Evolutionary conservation across 306 rosid species (phyloP), one percentile per base, ranked within the genome.

Genomic region (Trichosanthes cucumerina): DNA sequence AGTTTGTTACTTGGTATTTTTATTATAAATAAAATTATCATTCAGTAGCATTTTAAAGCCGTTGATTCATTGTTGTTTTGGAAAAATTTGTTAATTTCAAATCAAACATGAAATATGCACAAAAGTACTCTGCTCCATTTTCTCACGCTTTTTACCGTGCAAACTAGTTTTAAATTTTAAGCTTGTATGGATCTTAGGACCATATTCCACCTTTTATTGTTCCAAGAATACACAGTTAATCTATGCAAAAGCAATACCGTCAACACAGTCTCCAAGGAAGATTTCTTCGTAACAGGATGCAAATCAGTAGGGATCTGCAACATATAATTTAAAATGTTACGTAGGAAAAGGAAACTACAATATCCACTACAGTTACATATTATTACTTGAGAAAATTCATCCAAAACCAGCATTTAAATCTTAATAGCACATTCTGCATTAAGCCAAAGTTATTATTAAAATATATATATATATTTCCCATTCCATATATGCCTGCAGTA

Each of bases 181-280:
- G 43, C 28, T 71, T 24, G 33, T 46, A 47, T 47, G 33, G 19
- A 73, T 44, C 56, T 23, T 44, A 70, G 36, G 23, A 46, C 76
- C 56, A 71, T 26, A 24, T 33, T 47, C 59, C 60, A 73, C 59
- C 12, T 73, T 73, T 34, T 46, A 44, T 15, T 23, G 41, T 73
- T 28, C 18, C 9, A 73, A 73, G 8, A 72, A 49, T 24, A 49
- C 26, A 28, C 41, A 73, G 47, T 14, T 44, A 23, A 8, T 41
- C 14, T 8, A 24, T 46, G 58, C 53, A 23, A 41, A 38, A 81
- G 81, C 53, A 79, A 76, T 90, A 94, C 99, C 97, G 99, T 95
- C 88, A 95, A 86, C 66, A 95, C 97, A 57, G 99, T 95, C 97
- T 95, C 97, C 88, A 95, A 79, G 63, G 97, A 79, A 82, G 99